Conservation (phyloP, 225 moss, liverwort and hornwort genomes). For the Bryum argenteum region DNA sequence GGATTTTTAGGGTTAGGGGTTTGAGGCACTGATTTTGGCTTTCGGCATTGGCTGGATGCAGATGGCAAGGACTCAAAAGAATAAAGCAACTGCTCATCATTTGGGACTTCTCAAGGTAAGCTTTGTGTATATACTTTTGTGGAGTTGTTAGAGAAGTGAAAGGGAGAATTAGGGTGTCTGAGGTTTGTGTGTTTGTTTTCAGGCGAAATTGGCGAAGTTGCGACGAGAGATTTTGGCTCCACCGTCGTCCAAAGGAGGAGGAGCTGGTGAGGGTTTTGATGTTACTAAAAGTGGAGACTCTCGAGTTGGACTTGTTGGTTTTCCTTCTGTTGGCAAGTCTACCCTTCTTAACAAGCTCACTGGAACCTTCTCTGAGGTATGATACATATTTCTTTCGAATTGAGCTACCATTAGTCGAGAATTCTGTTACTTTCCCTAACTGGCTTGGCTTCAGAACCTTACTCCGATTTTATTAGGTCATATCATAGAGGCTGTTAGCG, state of each 20-base stretch:
- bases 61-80: slow-evolving; percentile 98
- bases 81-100: slow-evolving; percentile 97
- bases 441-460: too few species aligned
- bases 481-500: too few species aligned
- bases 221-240: slow-evolving; percentile 85
- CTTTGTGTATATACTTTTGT: background rate
- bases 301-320: slow-evolving; percentile 88
- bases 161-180: background rate
- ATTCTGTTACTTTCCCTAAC: too few species aligned
- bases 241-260: slow-evolving; percentile 79
- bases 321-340: slow-evolving; percentile 96
- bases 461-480: too few species aligned
- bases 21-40: background rate
- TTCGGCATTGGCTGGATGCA: slow-evolving; percentile 25
- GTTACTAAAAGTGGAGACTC: slow-evolving; percentile 96
- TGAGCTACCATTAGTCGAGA: too few species aligned
- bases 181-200: background rate
- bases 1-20: slow-evolving; percentile 33
- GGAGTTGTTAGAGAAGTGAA: background rate
- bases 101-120: slow-evolving; percentile 77
- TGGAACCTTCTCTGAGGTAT: slow-evolving; percentile 90
- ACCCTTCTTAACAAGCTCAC: slow-evolving; percentile 94
- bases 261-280: slow-evolving; percentile 93
- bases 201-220: slow-evolving; percentile 89
- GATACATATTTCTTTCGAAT: background rate